Evolutionary conservation across 129 eudicot genomes (phyloP).

Genomic region (Gnaphalium uliginosum): DNA sequence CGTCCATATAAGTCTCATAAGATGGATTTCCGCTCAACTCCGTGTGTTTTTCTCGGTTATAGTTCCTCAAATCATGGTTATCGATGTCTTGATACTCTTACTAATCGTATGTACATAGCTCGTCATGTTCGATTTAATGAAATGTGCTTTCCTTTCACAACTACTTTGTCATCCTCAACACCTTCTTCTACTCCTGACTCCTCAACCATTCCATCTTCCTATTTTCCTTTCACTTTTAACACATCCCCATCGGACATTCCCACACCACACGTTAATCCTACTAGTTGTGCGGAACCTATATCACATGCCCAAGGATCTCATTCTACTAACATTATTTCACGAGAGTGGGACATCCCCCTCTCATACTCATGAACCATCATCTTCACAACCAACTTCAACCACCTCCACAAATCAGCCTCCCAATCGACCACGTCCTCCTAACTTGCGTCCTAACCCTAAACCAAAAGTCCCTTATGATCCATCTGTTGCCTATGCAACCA

Average conservation of each 20-base stretch:
- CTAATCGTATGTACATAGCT: not conserved
- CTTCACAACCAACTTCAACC: too few species aligned
- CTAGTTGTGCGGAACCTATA: not conserved
- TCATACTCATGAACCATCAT: too few species aligned
- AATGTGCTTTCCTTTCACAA: too few species aligned
- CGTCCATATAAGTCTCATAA: not conserved
- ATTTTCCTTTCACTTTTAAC: not conserved
- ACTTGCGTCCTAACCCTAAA: not conserved
- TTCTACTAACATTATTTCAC: too few species aligned
- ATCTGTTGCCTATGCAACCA: not conserved
- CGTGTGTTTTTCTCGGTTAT: not conserved
- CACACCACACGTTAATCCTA: not conserved
- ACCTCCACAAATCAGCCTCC: too few species aligned
- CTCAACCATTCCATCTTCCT: too few species aligned
- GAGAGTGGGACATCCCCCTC: too few species aligned
- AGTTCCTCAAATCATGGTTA: not conserved
- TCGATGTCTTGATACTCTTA: not conserved
- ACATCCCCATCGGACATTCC: not conserved
- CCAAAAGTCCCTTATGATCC: not conserved
- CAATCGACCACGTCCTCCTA: too few species aligned
- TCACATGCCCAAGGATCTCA: too few species aligned
- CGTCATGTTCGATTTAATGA: not conserved
- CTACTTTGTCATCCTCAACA: too few species aligned
- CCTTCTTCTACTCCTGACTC: too few species aligned
- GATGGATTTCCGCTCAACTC: not conserved